Evolutionary conservation across 306 rosid genomes (phyloP).

Genomic region (Lathyrus aphaca): DNA sequence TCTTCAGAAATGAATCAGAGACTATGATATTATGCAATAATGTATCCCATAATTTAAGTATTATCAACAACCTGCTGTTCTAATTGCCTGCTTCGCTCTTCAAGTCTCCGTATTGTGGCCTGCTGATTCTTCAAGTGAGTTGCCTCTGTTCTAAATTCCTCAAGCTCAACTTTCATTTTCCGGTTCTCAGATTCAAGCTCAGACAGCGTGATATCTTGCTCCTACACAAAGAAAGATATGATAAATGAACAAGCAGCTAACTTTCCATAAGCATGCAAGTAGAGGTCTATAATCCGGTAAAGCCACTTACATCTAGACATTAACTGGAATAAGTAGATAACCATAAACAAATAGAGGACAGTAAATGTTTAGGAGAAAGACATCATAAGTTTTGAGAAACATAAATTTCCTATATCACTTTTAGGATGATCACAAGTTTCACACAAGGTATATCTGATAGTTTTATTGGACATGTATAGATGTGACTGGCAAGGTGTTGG

Average conservation of each 20-base stretch:
- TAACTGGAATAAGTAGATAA: slow-evolving; percentile 1
- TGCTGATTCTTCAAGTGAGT: slow-evolving; percentile 97
- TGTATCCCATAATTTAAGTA: slow-evolving; percentile 38
- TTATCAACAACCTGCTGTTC: slow-evolving; percentile 87
- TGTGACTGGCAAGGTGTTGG: background rate
- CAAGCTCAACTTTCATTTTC: slow-evolving; percentile 99
- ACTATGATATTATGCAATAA: slow-evolving; percentile 6
- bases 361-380: background rate
- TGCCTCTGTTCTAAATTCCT: slow-evolving; percentile 97
- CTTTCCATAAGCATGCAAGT: slow-evolving; percentile 22
- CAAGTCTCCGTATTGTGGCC: slow-evolving; percentile 97
- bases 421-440: background rate
- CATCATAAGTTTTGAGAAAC: background rate
- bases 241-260: slow-evolving; percentile 30
- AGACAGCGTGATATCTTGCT: slow-evolving; percentile 84
- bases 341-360: background rate
- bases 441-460: slow-evolving; percentile 1
- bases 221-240: slow-evolving; percentile 55
- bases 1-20: slow-evolving; percentile 22
- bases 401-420: background rate
- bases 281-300: background rate
- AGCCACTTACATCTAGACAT: background rate
- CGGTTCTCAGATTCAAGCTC: slow-evolving; percentile 92
- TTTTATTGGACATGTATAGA: background rate
- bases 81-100: slow-evolving; percentile 91